These are phyloP conservation scores for Canavalia ensiformis DNA, from an alignment of 306 rosid genomes.

Conservation along the genomic window DNA sequence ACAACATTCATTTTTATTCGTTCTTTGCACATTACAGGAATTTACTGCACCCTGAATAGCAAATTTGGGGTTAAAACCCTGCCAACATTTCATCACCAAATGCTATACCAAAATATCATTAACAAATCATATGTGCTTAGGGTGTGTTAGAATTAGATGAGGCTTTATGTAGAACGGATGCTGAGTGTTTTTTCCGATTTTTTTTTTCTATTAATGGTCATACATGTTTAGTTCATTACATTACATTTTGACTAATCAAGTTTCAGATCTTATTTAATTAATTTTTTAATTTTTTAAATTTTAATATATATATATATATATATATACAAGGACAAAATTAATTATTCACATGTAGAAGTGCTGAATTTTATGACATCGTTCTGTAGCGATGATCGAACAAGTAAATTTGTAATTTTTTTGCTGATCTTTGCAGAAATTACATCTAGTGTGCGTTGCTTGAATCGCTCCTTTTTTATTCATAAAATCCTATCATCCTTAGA, in stretches of 20 bases:
- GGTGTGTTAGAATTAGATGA: slow-evolving; percentile 50
- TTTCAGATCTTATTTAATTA: background rate
- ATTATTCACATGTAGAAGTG: too few species aligned
- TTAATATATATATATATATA: too few species aligned
- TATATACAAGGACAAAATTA: too few species aligned
- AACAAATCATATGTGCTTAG: background rate
- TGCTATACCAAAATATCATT: background rate
- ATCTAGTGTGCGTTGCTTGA: too few species aligned
- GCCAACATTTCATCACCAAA: background rate
- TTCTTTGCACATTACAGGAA: slow-evolving; percentile 21
- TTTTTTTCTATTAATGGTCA: background rate
- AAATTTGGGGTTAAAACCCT: background rate
- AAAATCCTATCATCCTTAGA: too few species aligned
- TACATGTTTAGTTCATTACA: background rate
- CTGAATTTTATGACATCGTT: too few species aligned
- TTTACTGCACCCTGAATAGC: background rate
- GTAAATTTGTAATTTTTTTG: too few species aligned
- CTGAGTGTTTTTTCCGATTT: slow-evolving; percentile 38
- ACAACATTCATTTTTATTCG: slow-evolving; percentile 1
- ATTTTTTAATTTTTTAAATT: too few species aligned
- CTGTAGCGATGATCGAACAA: too few species aligned
- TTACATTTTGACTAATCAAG: background rate
- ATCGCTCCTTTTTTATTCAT: too few species aligned
- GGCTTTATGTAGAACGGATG: slow-evolving; percentile 52
- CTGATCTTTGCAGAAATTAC: too few species aligned